phyloP scores from a whole-genome alignment of 169 alveolate genomes.

The Cryptosporidium parvum region DNA sequence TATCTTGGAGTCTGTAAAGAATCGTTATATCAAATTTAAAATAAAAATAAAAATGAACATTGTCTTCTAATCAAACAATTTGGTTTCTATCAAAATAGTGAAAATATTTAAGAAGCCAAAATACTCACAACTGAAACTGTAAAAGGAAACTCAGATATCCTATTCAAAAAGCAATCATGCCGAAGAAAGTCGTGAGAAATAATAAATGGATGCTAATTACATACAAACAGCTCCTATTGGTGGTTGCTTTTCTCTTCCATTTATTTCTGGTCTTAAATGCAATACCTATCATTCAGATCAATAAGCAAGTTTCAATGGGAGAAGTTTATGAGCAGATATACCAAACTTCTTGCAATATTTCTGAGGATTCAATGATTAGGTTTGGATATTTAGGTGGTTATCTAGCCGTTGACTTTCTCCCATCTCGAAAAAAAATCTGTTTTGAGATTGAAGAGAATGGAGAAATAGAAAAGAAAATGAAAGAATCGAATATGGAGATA shows the following conservation, averaged over 20 bases:
- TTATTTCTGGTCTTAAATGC: neutral
- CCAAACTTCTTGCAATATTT: neutral
- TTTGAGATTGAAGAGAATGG: constrained; percentile 33
- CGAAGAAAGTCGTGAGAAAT: neutral
- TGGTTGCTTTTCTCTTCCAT: neutral
- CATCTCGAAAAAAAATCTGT: neutral
- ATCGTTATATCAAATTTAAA: neutral
- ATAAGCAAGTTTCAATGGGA: neutral
- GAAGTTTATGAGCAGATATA: neutral
- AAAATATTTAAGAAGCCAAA: neutral
- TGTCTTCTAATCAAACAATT: neutral
- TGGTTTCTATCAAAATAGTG: neutral
- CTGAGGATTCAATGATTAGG: neutral
- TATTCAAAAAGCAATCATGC: neutral
- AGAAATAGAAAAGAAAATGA: constrained; percentile 33
- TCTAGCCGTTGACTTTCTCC: neutral
- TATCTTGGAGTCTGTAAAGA: neutral
- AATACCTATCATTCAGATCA: constrained; percentile 6
- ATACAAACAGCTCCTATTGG: neutral
- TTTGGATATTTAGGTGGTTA: constrained; percentile 47
- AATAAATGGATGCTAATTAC: neutral
- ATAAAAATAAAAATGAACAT: neutral
- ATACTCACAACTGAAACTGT: neutral
- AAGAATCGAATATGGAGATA: constrained; percentile 6
- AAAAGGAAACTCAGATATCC: neutral